These are phyloP conservation scores for Paramecium caudatum DNA, from an alignment of 73 alveolate species.

Conservation along the genomic window DNA sequence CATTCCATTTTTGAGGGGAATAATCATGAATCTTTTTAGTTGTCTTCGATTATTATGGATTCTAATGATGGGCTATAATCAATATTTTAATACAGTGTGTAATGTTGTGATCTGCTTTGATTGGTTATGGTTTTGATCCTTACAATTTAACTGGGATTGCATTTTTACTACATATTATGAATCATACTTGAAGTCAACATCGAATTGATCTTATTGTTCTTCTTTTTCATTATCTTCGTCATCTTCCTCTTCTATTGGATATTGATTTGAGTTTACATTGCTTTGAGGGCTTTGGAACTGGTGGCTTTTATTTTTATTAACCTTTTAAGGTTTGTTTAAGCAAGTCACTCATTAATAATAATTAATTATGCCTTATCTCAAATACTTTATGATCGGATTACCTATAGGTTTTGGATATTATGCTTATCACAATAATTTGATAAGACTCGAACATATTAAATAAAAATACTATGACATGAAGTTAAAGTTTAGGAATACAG, in stretches of 20 bases:
- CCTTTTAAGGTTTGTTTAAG: conserved; percentile 1
- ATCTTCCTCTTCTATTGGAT: not conserved
- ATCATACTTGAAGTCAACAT: conserved; percentile 48
- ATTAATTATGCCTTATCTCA: too few species aligned
- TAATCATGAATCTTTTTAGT: conserved; percentile 64
- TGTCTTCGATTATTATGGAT: not conserved
- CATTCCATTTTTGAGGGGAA: conserved; percentile 57
- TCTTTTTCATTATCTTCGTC: conserved; percentile 15
- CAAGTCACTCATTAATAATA: conserved; percentile 46
- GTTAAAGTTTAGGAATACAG: too few species aligned
- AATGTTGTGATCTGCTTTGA: conserved; percentile 62
- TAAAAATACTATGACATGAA: too few species aligned
- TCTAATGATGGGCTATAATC: conserved; percentile 43
- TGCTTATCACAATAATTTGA: too few species aligned
- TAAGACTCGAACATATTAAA: too few species aligned
- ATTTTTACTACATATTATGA: conserved; percentile 4
- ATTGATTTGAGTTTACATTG: not conserved
- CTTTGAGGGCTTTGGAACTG: not conserved
- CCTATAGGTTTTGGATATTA: too few species aligned
- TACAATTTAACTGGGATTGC: conserved; percentile 9
- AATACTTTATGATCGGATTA: too few species aligned
- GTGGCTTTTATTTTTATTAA: not conserved
- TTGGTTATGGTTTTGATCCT: conserved; percentile 54
- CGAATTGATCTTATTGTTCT: conserved; percentile 54
- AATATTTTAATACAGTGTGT: conserved; percentile 6